These are phyloP conservation scores for Coleophoma crateriformis DNA, from an alignment of 2,329 filamentous ascomycete species.

Conservation along the genomic window DNA sequence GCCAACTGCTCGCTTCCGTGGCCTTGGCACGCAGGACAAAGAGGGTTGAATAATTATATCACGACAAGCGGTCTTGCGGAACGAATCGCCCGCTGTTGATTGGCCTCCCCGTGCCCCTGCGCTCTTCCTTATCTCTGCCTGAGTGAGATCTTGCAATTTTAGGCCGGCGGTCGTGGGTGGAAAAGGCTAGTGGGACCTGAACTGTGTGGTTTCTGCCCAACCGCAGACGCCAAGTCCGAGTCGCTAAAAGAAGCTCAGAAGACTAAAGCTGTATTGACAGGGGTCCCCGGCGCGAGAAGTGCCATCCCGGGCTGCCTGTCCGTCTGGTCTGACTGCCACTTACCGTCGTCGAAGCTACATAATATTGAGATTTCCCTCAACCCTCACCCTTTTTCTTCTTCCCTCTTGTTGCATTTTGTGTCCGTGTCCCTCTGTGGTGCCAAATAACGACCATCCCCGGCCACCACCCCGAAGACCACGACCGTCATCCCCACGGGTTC, in stretches of 20 bases:
- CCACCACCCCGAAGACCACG: too few species aligned
- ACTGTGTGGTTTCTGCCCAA: too few species aligned
- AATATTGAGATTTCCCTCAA: background rate
- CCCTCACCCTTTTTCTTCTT: background rate
- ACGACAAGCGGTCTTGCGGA: too few species aligned
- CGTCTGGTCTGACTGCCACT: too few species aligned
- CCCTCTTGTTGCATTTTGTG: background rate
- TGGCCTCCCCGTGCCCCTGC: background rate
- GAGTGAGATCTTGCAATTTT: background rate
- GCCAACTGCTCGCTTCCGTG: background rate
- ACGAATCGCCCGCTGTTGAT: background rate
- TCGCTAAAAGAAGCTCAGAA: too few species aligned
- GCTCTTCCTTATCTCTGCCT: background rate
- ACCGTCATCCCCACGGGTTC: too few species aligned
- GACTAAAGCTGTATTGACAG: too few species aligned
- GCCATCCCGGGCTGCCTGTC: background rate
- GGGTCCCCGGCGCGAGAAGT: background rate
- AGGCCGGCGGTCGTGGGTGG: too few species aligned
- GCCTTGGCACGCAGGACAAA: background rate
- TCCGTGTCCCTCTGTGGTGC: background rate
- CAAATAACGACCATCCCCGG: background rate
- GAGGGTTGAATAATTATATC: too few species aligned
- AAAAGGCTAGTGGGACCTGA: too few species aligned
- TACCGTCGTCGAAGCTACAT: background rate
- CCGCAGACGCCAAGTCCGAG: too few species aligned